Percentiles rank a stretch among this genome's conserved stretches.
Evolutionary conservation across 1,284 basidiomycete genomes (phyloP).

Genomic region (Apiotrichum veenhuisii): DNA sequence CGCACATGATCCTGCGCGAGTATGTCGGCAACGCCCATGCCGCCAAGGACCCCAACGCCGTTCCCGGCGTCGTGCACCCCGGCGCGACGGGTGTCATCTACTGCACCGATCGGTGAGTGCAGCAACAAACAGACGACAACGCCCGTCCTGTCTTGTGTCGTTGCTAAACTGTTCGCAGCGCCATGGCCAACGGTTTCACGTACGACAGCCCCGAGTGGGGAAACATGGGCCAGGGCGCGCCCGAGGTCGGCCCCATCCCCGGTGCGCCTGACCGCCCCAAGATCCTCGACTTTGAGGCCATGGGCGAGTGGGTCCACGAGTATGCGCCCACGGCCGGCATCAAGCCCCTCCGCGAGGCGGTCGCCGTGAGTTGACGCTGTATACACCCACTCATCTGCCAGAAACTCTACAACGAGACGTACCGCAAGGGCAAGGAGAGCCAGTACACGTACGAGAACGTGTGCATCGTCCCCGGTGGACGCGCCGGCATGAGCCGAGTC

Average conservation of each 20-base stretch:
- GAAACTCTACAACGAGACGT: slow-evolving; percentile 79
- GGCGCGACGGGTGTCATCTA: slow-evolving; percentile 61
- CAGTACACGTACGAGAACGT: slow-evolving; percentile 84
- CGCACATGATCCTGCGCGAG: slow-evolving; percentile 58
- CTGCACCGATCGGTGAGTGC: slow-evolving; percentile 61
- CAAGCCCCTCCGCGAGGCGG: slow-evolving; percentile 55
- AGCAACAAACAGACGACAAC: no score
- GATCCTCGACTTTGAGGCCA: slow-evolving; percentile 58
- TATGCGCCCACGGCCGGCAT: slow-evolving; percentile 92
- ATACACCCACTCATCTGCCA: slow-evolving; percentile 53
- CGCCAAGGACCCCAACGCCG: slow-evolving; percentile 9
- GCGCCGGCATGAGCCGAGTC: slow-evolving; percentile 81
- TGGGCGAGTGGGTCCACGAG: slow-evolving; percentile 70
- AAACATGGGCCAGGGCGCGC: slow-evolving; percentile 55
- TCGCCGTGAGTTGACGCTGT: slow-evolving; percentile 24
- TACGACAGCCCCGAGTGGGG: slow-evolving; percentile 71
- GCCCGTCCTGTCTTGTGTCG: slow-evolving; percentile 35
- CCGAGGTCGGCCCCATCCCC: slow-evolving; percentile 63
- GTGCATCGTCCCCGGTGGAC: slow-evolving; percentile 66
- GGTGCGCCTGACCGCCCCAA: slow-evolving; percentile 65
- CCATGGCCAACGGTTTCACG: slow-evolving; percentile 71
- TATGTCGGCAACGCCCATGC: slow-evolving; percentile 27
- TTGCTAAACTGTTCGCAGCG: neutral
- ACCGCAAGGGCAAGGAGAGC: slow-evolving; percentile 70
- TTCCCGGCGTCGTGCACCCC: slow-evolving; percentile 50